Evolutionary conservation across 2,329 filamentous ascomycete species (phyloP), one percentile per base, ranked within the genome.

Genomic region (Fusarium abutilonis): DNA sequence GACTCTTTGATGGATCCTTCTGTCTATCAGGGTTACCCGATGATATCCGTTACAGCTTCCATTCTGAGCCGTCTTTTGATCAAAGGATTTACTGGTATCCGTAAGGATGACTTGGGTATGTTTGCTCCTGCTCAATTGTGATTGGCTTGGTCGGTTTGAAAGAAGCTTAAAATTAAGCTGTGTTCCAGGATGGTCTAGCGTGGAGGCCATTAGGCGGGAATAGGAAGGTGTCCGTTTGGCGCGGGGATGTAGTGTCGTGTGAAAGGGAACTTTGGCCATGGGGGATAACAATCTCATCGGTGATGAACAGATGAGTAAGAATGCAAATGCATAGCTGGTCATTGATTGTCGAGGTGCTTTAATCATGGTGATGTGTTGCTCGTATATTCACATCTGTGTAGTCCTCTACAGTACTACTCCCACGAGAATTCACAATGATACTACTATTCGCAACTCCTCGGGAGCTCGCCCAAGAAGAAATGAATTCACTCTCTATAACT

Each of bases 151-250:
- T 48, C 46, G 34, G 21, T 39, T 43, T 14, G 46, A 48, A 63
- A 66, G 54, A 66, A 66, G 63, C 63, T 66, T 66, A 66, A 66
- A 66, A 66, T 66, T 66, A 66, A 66, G 59, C 49, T 63, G 45
- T 35, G 17, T 23, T 19, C 28, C 47, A 51, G 48, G 46, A 60
- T 46, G 34, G n/a, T 63, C 46, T 60, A 57, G 53, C 54, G 57
- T 28, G 42, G 28, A 32, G 42, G 32, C 17, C 21, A 15, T 53
- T 60, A 63, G 41, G 63, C 50, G 45, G 40, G 35, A 69, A 54
- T 46, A 67, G 65, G 67, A 70, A 70, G 67, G 67, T 70, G 56
- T 21, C 21, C 52, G 51, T 52, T 34, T 51, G 38, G 28, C 42
- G 32, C n/a, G 38, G 8, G 7, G 29, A 59, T 41, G 17, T 47